Base-by-base conservation (phyloP, 306 rosid genomes). In the Sechiopsis laciniata region DNA sequence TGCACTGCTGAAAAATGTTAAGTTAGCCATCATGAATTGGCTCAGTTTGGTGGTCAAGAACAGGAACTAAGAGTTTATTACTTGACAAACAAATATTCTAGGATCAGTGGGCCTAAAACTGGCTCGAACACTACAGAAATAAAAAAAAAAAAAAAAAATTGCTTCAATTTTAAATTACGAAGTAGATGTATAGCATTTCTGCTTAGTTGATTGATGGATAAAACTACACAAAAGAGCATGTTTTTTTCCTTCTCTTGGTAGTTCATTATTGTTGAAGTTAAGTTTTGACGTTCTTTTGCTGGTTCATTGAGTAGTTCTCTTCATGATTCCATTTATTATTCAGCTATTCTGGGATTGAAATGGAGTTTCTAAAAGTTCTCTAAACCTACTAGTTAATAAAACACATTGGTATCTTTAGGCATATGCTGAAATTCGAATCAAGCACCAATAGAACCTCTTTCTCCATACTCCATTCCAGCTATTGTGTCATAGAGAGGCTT, bases 401-500 rank as follows among this genome's bases (percentile, higher is more conserved):
- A 37, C 55, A 14, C 17, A 52, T 5, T 53, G 56, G 56, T 53
- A 17, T 53, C 20, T 8, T 56, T 56, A 2, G 10, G 22, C 26
- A 55, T 19, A 55, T 55, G 48, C 32, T 15, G 45, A 37, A 37
- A 37, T 37, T 8, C 45, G 6, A 37, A 37, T 48, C 7, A 48
- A 55, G 16, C 50, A 22, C 58, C 22, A 1, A 7, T 24, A 6
- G 26, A 29, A 29, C 53, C 50, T 17, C 65, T 19, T 73, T 75
- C 78, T 11, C 71, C 75, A 9, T 58, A 75, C 61, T 51, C 84
- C 75, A 87, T 35, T 15, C 89, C 91, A 20, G 50, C 17, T 22
- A 87, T 79, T 0, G 91, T 87, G 55, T 87, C 91, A 62, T 83
- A 87, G 7, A 87, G 76, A 0, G 91, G 87, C 70, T 72, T 76